Percentiles rank a stretch among this genome's conserved stretches.
phyloP scores from a whole-genome alignment of 257 asterid species.

The Nicotiana otophora region DNA sequence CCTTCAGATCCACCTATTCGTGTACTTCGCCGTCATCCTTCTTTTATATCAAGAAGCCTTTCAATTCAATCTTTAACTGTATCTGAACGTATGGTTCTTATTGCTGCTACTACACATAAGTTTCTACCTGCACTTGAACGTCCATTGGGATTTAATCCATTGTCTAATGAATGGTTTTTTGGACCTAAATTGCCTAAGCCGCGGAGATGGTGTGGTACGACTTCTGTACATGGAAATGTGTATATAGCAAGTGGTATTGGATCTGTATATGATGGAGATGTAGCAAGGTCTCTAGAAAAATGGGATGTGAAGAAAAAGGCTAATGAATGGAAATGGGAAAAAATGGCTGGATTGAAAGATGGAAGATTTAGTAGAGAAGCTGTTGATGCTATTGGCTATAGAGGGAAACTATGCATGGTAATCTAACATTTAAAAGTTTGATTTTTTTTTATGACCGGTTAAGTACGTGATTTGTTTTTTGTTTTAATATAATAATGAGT shows the following conservation, averaged over 20 bases:
- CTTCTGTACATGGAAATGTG: conserved; percentile 25
- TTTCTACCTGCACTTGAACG: conserved; percentile 48
- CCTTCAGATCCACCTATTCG: conserved; percentile 31
- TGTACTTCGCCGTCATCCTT: conserved; percentile 50
- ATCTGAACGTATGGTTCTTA: conserved; percentile 31
- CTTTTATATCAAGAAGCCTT: conserved; percentile 58
- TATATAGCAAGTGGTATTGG: conserved; percentile 64
- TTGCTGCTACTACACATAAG: conserved; percentile 46
- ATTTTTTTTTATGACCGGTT: accelerated
- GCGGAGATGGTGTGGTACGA: conserved; percentile 67
- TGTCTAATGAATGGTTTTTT: conserved; percentile 38
- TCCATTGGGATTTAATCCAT: conserved; percentile 58
- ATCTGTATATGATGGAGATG: conserved; percentile 31
- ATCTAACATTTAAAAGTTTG: not conserved
- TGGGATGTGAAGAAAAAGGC: conserved; percentile 45
- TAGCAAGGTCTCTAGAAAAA: conserved; percentile 58
- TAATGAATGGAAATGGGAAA: conserved; percentile 50
- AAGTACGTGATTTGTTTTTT: not conserved
- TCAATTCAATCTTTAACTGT: conserved; percentile 52
- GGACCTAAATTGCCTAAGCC: conserved; percentile 57
- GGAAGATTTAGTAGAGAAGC: conserved; percentile 74
- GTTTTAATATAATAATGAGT: not conserved
- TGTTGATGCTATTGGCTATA: conserved; percentile 49
- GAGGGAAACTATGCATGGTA: conserved; percentile 60
- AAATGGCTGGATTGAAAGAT: conserved; percentile 32